Percentiles rank a stretch among this genome's conserved stretches.
These are phyloP conservation scores for Orbilia quercus DNA, from an alignment of 2,329 filamentous ascomycete species.

Conservation along the genomic window DNA sequence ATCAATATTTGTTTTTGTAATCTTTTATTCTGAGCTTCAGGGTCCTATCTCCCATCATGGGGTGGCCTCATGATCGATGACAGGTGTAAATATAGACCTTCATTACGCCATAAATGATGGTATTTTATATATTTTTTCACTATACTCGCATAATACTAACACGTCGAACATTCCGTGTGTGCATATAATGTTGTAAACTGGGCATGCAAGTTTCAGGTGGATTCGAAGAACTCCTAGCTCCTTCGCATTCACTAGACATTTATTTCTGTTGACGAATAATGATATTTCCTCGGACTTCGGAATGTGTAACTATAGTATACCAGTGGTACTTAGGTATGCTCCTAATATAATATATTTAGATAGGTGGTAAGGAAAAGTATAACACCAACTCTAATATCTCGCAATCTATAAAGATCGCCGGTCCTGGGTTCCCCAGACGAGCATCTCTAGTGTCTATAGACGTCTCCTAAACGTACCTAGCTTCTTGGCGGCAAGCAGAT, in stretches of 20 bases:
- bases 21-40: not conserved
- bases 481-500: slow-evolving; percentile 10
- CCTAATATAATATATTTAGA: too few relatives aligned
- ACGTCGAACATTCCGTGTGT: slow-evolving; percentile 31
- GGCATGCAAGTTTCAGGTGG: slow-evolving; percentile 12
- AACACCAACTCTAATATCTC: too few relatives aligned
- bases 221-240: not conserved
- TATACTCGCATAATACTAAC: too few relatives aligned
- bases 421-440: not conserved
- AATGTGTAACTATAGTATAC: too few relatives aligned
- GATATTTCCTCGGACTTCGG: too few relatives aligned
- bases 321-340: too few relatives aligned
- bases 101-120: not conserved
- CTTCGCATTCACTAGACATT: too few relatives aligned
- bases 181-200: slow-evolving; percentile 33
- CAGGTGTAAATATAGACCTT: slow-evolving; percentile 37
- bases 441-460: slow-evolving; percentile 2
- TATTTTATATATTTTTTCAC: too few relatives aligned
- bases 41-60: slow-evolving; percentile 1
- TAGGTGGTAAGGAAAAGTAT: too few relatives aligned
- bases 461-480: too few relatives aligned
- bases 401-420: not conserved
- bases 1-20: not conserved
- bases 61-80: slow-evolving; percentile 42
- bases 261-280: too few relatives aligned